These are phyloP conservation scores for Niebla homalea DNA, from an alignment of 495 filamentous ascomycete genomes.

Conservation along the genomic window DNA sequence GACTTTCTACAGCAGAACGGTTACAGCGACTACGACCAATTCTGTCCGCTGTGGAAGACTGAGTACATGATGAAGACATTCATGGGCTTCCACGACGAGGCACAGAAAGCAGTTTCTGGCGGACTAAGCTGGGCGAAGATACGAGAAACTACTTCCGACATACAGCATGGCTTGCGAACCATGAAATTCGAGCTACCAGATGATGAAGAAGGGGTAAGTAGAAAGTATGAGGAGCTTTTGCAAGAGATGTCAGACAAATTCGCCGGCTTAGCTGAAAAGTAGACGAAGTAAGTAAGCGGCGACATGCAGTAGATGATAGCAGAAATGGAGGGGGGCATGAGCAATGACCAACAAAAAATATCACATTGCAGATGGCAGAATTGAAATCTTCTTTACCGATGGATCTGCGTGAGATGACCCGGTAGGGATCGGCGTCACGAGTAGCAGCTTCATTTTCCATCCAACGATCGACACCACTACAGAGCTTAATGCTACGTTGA, in stretches of 20 bases:
- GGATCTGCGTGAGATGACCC: no score
- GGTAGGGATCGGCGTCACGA: no score
- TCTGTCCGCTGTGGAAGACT: slow-evolving; percentile 98
- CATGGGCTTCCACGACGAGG: slow-evolving; percentile 95
- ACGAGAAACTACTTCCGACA: slow-evolving; percentile 73
- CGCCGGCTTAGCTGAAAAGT: slow-evolving; percentile 29
- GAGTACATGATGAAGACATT: slow-evolving; percentile 99
- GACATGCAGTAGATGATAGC: no score
- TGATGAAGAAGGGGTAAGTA: slow-evolving; percentile 58
- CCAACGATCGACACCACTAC: no score
- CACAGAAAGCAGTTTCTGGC: slow-evolving; percentile 84
- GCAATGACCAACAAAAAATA: no score
- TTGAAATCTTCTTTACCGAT: no score
- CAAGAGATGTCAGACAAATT: slow-evolving; percentile 93
- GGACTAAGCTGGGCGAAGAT: slow-evolving; percentile 87
- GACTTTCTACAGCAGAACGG: slow-evolving; percentile 99
- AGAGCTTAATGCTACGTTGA: no score
- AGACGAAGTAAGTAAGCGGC: neutral
- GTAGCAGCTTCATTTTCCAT: no score
- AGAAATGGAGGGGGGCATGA: no score
- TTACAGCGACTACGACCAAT: slow-evolving; percentile 97
- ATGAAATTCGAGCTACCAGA: slow-evolving; percentile 94
- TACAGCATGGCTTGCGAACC: slow-evolving; percentile 65
- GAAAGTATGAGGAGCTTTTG: slow-evolving; percentile 82
- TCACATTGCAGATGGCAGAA: no score